phyloP scores from a whole-genome alignment of 2,329 filamentous ascomycete genomes.

The Mycosphaerella sp. region DNA sequence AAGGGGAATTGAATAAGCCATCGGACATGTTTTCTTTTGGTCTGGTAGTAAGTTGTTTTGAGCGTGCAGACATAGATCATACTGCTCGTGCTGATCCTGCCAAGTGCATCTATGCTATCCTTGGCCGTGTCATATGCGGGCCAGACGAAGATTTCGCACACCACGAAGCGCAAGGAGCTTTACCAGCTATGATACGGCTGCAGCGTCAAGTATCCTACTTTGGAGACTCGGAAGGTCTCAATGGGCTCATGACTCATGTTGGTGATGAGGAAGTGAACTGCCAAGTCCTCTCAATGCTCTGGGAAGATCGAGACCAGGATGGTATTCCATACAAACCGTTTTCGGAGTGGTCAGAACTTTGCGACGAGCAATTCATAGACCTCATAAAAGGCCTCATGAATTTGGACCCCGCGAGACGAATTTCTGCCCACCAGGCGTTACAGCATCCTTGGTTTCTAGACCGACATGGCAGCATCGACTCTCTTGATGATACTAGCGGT shows the following conservation, averaged over 20 bases:
- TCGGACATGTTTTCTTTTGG: conserved; percentile 32
- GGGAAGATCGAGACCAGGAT: conserved; percentile 9
- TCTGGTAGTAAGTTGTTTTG: conserved; percentile 17
- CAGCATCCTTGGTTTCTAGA: conserved; percentile 1
- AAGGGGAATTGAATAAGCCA: conserved; percentile 28
- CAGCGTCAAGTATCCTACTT: conserved; percentile 33
- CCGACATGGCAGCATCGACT: no score
- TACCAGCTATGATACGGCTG: conserved; percentile 26
- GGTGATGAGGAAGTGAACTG: conserved; percentile 31
- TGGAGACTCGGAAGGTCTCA: conserved; percentile 23
- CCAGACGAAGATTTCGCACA: conserved; percentile 26
- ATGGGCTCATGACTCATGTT: conserved; percentile 33
- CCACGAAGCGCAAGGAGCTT: conserved; percentile 22
- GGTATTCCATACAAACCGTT: conserved; percentile 3
- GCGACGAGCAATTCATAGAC: conserved; percentile 1
- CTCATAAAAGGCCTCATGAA: conserved; percentile 1
- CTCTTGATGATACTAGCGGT: no score
- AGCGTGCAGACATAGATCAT: not conserved
- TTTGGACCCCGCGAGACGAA: conserved; percentile 2
- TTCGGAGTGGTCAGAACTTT: not conserved
- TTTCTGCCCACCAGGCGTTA: conserved; percentile 1
- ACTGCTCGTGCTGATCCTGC: not conserved
- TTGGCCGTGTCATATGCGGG: conserved; percentile 26
- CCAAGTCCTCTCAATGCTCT: conserved; percentile 23
- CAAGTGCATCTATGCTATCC: conserved; percentile 17